phyloP scores from a whole-genome alignment of 2,329 filamentous ascomycete genomes.

The Colletotrichum caudatum region DNA sequence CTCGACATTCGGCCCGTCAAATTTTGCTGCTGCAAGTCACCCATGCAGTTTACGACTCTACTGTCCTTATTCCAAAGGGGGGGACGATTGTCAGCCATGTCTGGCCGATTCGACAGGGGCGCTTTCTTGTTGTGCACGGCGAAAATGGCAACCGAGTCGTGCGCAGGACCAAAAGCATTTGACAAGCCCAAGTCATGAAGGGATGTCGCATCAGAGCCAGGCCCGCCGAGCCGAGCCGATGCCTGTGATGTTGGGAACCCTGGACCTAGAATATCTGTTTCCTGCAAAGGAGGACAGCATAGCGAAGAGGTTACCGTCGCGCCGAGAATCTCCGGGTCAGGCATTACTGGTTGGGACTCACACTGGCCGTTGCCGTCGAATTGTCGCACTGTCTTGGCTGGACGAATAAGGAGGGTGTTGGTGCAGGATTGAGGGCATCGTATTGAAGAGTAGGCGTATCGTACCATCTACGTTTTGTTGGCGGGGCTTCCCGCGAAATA shows the following conservation, averaged over 20 bases:
- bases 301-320: neutral
- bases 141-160: neutral
- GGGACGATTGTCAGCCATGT: constrained; percentile 20
- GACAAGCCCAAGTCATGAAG: neutral
- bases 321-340: neutral
- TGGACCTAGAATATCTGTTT: neutral
- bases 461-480: neutral
- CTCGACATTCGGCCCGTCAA: neutral
- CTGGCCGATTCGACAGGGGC: neutral
- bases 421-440: neutral
- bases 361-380: neutral
- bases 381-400: neutral
- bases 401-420: neutral
- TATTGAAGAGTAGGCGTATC: neutral
- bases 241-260: neutral
- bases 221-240: neutral
- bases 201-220: constrained; percentile 10
- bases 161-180: neutral
- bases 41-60: neutral
- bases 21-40: neutral
- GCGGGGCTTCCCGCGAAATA: neutral
- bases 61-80: neutral
- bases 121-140: neutral
- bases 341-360: neutral
- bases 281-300: no score